phyloP scores from a whole-genome alignment of 2,329 filamentous ascomycete species.

The Beauveria sp. region DNA sequence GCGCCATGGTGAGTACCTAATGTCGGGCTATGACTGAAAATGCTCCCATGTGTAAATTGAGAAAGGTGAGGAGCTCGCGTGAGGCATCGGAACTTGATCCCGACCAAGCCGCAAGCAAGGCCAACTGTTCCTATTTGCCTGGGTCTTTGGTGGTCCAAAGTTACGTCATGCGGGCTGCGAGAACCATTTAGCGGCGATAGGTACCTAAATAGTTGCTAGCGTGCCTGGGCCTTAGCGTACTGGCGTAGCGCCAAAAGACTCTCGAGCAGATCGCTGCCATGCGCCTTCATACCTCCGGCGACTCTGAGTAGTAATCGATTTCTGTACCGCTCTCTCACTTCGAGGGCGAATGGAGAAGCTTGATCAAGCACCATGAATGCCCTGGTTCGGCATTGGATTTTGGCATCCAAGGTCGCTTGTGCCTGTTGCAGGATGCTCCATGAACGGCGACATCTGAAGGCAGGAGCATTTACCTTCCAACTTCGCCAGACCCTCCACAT shows the following conservation, averaged over 20 bases:
- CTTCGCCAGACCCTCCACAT: no score
- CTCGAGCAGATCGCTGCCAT: background rate
- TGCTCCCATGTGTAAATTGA: background rate
- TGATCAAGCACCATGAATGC: no score
- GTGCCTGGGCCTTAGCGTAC: no score
- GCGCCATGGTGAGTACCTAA: conserved; percentile 36
- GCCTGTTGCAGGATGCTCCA: no score
- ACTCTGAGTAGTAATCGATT: no score
- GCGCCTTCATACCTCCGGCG: background rate
- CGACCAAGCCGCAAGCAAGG: background rate
- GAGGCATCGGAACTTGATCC: background rate
- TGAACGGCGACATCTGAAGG: no score
- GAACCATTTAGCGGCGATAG: background rate
- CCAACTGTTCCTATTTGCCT: background rate
- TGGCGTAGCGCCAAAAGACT: background rate
- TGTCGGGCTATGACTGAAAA: background rate
- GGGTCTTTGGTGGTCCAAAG: background rate
- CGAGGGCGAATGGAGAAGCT: no score
- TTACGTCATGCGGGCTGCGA: background rate
- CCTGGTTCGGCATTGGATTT: no score
- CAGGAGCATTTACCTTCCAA: no score
- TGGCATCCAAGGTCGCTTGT: no score
- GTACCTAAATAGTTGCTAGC: no score
- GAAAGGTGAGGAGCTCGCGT: background rate
- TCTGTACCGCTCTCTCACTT: no score